These are phyloP conservation scores for Purpureocillium lavendulum DNA, from an alignment of 2,329 filamentous ascomycete genomes.

Conservation along the genomic window DNA sequence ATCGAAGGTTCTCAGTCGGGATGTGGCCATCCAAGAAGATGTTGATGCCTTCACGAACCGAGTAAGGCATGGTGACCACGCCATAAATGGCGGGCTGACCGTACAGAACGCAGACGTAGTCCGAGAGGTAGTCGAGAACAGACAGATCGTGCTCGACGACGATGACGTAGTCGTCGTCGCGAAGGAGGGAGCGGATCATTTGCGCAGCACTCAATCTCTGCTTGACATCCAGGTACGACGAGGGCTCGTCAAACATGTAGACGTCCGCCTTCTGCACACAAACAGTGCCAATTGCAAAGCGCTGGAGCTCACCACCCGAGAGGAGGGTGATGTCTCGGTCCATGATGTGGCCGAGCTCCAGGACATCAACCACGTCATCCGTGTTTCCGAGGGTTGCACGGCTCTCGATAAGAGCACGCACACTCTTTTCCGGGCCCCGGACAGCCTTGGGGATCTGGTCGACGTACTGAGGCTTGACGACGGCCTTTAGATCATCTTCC, in stretches of 20 bases:
- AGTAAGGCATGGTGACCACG: constrained; percentile 92
- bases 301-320: constrained; percentile 95
- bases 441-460: constrained; percentile 95
- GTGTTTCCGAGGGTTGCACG: constrained; percentile 71
- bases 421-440: constrained; percentile 70
- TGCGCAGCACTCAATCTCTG: constrained; percentile 89
- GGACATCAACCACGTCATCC: constrained; percentile 70
- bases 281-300: constrained; percentile 93
- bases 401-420: constrained; percentile 68
- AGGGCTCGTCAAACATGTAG: constrained; percentile 99
- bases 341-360: constrained; percentile 83
- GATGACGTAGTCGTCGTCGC: constrained; percentile 90
- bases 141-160: constrained; percentile 99
- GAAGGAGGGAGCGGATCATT: constrained; percentile 84
- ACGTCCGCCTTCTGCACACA: constrained; percentile 95
- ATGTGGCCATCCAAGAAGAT: constrained; percentile 98
- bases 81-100: constrained; percentile 92
- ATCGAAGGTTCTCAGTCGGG: constrained; percentile 94
- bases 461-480: constrained; percentile 98
- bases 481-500: constrained; percentile 93
- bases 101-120: constrained; percentile 97
- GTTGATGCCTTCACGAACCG: constrained; percentile 97
- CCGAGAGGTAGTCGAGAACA: constrained; percentile 95
- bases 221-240: constrained; percentile 98
- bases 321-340: constrained; percentile 85